Evolutionary conservation across 306 rosid species (phyloP), one percentile per base, ranked within the genome.

Genomic region (Ormosia emarginata): DNA sequence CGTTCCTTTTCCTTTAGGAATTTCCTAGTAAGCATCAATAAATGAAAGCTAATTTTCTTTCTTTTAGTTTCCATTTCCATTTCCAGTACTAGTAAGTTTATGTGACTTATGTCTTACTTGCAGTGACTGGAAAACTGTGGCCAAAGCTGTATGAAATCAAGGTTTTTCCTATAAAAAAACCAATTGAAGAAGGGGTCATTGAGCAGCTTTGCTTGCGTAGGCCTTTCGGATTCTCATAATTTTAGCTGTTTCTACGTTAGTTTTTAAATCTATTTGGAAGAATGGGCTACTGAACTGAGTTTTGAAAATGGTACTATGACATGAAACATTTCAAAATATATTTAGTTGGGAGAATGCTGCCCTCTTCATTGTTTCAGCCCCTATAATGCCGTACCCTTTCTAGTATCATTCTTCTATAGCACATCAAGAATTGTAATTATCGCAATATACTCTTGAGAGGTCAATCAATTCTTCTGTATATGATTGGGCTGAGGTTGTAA

Each of bases 91-190:
- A 36, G 7, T 3, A 55, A 63, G 39, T 47, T 74, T 63, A 55
- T 81, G 41, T 44, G 44, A 81, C 30, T 2, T 55, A n/a, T 55
- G 67, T 37, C 41, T 71, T 85, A 40, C 29, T 79, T 82, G 82
- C 92, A 95, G 98, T 95, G 80, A 95, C 98, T 0, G 98, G 98
- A 79, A 95, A 95, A 87, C 75, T 88, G 14, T 95, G 98, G 98
- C 98, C 98, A 17, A 89, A 88, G 89, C 86, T 95, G 39, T 93
- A 78, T 77, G 98, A 95, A 88, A 86, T 93, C 80, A 88, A 89
- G 84, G 65, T 91, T 80, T 57, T 55, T 58, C 92, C 90, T 3
- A 39, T 84, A 17, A 76, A 87, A 58, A 43, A 86, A 74, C 75
- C 63, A 53, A 10, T 84, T 52, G 58, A 79, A 12, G 87, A 83